phyloP scores from a whole-genome alignment of 2,329 filamentous ascomycete genomes.

The Neonectria sp. region DNA sequence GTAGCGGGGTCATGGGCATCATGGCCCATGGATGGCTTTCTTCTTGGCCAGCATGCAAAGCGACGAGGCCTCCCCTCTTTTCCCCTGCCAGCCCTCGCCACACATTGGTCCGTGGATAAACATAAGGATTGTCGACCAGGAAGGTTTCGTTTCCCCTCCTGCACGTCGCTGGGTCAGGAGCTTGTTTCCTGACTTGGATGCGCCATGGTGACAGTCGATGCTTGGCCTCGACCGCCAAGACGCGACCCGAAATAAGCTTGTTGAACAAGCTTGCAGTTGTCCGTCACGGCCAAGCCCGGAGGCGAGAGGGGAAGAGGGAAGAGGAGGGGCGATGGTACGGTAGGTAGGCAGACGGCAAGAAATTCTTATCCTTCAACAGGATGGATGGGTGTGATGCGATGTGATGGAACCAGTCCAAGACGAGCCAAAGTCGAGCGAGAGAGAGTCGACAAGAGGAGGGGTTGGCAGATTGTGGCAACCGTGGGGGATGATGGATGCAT shows the following conservation, averaged over 20 bases:
- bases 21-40: neutral
- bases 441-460: neutral
- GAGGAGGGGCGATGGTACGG: neutral
- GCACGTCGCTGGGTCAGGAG: slow-evolving; percentile 19
- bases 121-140: neutral
- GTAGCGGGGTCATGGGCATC: slow-evolving; percentile 16
- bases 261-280: slow-evolving; percentile 28
- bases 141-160: slow-evolving; percentile 24
- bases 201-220: slow-evolving; percentile 5
- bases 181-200: slow-evolving; percentile 19
- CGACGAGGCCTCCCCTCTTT: slow-evolving; percentile 16
- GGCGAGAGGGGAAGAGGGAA: slow-evolving; percentile 6
- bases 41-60: slow-evolving; percentile 16
- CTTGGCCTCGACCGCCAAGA: slow-evolving; percentile 22
- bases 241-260: slow-evolving; percentile 32
- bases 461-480: slow-evolving; percentile 2
- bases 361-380: neutral
- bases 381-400: slow-evolving; percentile 2
- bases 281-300: slow-evolving; percentile 27
- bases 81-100: slow-evolving; percentile 4
- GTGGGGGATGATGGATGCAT: neutral
- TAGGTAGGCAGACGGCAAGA: neutral
- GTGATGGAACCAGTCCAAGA: neutral
- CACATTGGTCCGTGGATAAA: slow-evolving; percentile 1
- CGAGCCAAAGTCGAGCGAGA: neutral